A percentile compares a stretch with the other conserved stretches of the same genome.
phyloP scores from a whole-genome alignment of 768 basidiomycete genomes.

The Macrolepiota fuliginosa region DNA sequence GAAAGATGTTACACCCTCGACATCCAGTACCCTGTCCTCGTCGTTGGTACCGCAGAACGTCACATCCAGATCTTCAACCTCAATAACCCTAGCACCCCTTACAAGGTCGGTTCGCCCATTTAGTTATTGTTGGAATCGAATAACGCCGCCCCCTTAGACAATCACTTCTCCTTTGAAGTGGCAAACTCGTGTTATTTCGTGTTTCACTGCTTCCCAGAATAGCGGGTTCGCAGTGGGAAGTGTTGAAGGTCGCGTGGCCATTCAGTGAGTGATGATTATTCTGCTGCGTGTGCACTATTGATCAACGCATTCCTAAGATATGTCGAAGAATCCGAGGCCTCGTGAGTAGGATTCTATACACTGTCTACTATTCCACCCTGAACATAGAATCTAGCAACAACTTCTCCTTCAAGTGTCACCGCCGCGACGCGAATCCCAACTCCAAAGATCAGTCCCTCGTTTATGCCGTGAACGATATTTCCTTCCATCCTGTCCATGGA shows the following conservation, averaged over 20 bases:
- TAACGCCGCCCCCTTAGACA: slow-evolving; percentile 42
- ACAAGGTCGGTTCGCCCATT: slow-evolving; percentile 52
- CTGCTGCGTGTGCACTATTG: neutral
- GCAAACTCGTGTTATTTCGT: slow-evolving; percentile 87
- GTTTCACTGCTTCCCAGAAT: slow-evolving; percentile 64
- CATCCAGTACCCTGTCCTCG: slow-evolving; percentile 77
- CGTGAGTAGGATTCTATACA: slow-evolving; percentile 36
- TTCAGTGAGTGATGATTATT: slow-evolving; percentile 67
- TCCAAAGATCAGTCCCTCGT: slow-evolving; percentile 68
- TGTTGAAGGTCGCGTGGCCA: slow-evolving; percentile 89
- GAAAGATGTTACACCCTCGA: slow-evolving; percentile 91
- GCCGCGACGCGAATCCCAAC: slow-evolving; percentile 53
- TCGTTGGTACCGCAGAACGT: slow-evolving; percentile 90
- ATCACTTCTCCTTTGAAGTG: slow-evolving; percentile 87
- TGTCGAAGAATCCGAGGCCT: slow-evolving; percentile 78
- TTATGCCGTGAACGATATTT: slow-evolving; percentile 83
- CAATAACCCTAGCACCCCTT: slow-evolving; percentile 72
- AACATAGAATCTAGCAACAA: slow-evolving; percentile 47
- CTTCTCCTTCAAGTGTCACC: slow-evolving; percentile 88
- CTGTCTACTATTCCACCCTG: neutral
- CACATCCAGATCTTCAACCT: slow-evolving; percentile 90
- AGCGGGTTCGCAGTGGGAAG: slow-evolving; percentile 85
- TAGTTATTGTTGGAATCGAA: neutral
- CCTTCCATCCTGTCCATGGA: slow-evolving; percentile 81
- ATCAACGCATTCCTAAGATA: slow-evolving; percentile 46